These are phyloP conservation scores for Curvularia sp. DNA, from an alignment of 2,329 filamentous ascomycete genomes.

Conservation along the genomic window DNA sequence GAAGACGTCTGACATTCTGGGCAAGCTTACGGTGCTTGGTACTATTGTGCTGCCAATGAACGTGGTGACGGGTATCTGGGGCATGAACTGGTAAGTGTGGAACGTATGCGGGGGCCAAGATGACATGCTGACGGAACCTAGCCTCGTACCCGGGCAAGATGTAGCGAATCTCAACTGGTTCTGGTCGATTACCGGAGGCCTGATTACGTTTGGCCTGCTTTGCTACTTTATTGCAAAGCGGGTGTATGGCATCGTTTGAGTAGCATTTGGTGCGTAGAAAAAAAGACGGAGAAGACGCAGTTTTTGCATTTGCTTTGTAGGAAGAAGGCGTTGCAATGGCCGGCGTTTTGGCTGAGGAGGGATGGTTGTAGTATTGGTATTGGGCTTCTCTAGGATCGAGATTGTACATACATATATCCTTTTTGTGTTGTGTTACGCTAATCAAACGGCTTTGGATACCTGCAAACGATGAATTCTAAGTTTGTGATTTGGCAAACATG, in stretches of 20 bases:
- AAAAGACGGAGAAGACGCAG: neutral
- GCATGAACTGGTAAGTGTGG: conserved; percentile 73
- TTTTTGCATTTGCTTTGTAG: neutral
- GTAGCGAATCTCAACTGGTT: conserved; percentile 69
- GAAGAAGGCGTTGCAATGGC: conserved; percentile 3
- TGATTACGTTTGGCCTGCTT: conserved; percentile 77
- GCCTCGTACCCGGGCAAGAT: conserved; percentile 88
- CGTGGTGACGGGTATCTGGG: conserved; percentile 97
- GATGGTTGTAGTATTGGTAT: neutral
- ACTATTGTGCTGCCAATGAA: conserved; percentile 99
- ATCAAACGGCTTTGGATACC: neutral
- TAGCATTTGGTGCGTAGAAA: neutral
- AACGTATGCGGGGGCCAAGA: neutral
- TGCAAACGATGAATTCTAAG: neutral
- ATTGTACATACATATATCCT: neutral
- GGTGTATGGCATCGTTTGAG: conserved; percentile 51
- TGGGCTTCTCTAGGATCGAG: neutral
- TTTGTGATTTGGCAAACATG: neutral
- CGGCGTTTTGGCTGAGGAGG: conserved; percentile 10
- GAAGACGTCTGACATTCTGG: conserved; percentile 91
- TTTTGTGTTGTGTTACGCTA: conserved; percentile 1
- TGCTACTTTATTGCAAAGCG: conserved; percentile 86
- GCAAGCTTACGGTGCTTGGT: conserved; percentile 91
- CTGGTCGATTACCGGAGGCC: conserved; percentile 69
- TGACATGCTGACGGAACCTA: conserved; percentile 15